These are phyloP conservation scores for Ogataea philodendri DNA, from an alignment of 805 yeast genomes.

Conservation along the genomic window DNA sequence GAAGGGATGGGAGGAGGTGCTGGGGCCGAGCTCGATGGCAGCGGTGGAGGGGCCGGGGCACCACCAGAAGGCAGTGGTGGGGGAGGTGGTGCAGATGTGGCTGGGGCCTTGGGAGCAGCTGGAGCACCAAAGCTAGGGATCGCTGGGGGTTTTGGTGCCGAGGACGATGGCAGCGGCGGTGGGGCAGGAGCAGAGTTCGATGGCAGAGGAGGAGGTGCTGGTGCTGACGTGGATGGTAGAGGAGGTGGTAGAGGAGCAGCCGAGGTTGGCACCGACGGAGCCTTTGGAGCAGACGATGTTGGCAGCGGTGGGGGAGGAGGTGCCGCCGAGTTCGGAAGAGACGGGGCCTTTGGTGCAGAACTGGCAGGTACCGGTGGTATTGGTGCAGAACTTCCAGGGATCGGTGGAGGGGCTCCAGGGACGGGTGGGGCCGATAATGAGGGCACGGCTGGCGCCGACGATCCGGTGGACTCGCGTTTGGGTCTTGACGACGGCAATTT, in stretches of 20 bases:
- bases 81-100: constrained; percentile 14
- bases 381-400: constrained; percentile 24
- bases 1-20: constrained; percentile 28
- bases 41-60: constrained; percentile 23
- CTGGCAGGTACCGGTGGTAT: constrained; percentile 21
- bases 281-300: constrained; percentile 19
- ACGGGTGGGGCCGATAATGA: constrained; percentile 31
- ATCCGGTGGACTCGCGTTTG: constrained; percentile 25
- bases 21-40: constrained; percentile 23
- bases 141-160: constrained; percentile 25
- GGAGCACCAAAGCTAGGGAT: too few relatives aligned
- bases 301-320: constrained; percentile 24
- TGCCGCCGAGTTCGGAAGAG: constrained; percentile 20
- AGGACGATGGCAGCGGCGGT: constrained; percentile 21
- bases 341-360: constrained; percentile 25
- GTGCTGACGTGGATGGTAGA: constrained; percentile 19
- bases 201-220: constrained; percentile 19
- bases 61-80: constrained; percentile 22
- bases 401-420: constrained; percentile 20
- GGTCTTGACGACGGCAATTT: constrained; percentile 6
- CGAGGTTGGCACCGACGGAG: constrained; percentile 17
- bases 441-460: constrained; percentile 13
- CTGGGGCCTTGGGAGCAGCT: too few relatives aligned
- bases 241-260: constrained; percentile 20
- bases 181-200: constrained; percentile 23